phyloP scores from a whole-genome alignment of 163 green algal genomes.

The Scenedesmus sp. region DNA sequence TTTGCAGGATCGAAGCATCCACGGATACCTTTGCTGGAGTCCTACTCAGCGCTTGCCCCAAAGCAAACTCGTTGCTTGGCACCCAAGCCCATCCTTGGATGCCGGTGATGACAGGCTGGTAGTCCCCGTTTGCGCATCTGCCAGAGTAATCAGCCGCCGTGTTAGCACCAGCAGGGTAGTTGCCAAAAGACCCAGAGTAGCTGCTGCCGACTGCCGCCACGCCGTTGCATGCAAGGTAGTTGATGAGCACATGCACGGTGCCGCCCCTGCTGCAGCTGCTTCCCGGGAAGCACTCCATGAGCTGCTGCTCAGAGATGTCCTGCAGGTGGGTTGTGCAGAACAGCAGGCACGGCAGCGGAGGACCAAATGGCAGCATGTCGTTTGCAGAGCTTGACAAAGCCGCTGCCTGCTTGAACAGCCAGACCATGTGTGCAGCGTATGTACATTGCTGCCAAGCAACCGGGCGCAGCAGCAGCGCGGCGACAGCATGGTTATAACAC shows the following conservation, averaged over 20 bases:
- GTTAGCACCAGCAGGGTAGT: background rate
- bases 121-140: background rate
- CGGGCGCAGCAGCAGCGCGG: background rate
- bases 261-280: slow-evolving; percentile 23
- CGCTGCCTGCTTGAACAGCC: no score
- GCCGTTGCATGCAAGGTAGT: slow-evolving; percentile 48
- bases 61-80: background rate
- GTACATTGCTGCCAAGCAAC: background rate
- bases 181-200: background rate
- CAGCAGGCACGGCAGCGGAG: background rate
- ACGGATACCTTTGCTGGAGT: slow-evolving; percentile 42
- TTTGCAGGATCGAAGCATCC: slow-evolving; percentile 33
- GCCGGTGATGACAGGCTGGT: slow-evolving; percentile 31
- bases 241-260: slow-evolving; percentile 41
- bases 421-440: no score
- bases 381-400: no score
- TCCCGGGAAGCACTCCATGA: slow-evolving; percentile 23
- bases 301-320: slow-evolving; percentile 38
- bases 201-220: slow-evolving; percentile 10
- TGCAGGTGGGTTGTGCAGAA: background rate
- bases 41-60: slow-evolving; percentile 23
- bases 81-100: slow-evolving; percentile 39
- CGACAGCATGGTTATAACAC: no score
- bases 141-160: slow-evolving; percentile 7
- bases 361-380: background rate